Evolutionary conservation across 768 basidiomycete species (phyloP).

Genomic region (Punctularia strigosozonata): DNA sequence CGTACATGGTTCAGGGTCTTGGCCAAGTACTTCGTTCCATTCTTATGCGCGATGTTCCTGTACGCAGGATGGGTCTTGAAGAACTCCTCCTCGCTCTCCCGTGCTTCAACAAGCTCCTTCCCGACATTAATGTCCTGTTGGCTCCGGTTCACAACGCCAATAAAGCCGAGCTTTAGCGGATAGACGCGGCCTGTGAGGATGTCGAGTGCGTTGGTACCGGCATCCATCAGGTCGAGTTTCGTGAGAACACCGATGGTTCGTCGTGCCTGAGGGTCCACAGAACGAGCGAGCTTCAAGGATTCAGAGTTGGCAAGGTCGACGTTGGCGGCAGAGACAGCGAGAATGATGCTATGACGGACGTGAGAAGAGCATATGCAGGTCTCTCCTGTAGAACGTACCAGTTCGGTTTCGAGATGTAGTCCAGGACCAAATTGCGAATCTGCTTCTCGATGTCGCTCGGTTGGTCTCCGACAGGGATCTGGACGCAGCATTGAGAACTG

Average conservation of each 20-base stretch:
- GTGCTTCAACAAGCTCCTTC: slow-evolving; percentile 76
- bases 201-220: slow-evolving; percentile 95
- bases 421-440: slow-evolving; percentile 87
- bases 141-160: slow-evolving; percentile 94
- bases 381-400: slow-evolving; percentile 51
- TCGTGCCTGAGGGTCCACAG: slow-evolving; percentile 91
- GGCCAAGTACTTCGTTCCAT: slow-evolving; percentile 92
- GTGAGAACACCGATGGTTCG: slow-evolving; percentile 95
- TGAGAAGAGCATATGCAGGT: too few species aligned
- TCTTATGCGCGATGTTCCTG: slow-evolving; percentile 91
- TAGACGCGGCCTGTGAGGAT: slow-evolving; percentile 95
- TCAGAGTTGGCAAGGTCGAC: slow-evolving; percentile 99
- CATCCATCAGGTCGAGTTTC: slow-evolving; percentile 98
- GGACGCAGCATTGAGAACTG: slow-evolving; percentile 1
- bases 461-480: slow-evolving; percentile 96
- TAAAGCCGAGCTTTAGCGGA: slow-evolving; percentile 95
- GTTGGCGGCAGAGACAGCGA: slow-evolving; percentile 94
- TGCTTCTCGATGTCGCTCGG: slow-evolving; percentile 97
- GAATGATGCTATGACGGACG: slow-evolving; percentile 61
- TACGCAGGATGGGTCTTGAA: slow-evolving; percentile 87
- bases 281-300: slow-evolving; percentile 90
- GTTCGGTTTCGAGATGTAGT: slow-evolving; percentile 95
- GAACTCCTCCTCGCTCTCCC: slow-evolving; percentile 80
- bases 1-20: slow-evolving; percentile 87
- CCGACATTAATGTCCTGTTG: slow-evolving; percentile 93